A percentile compares a stretch with the other conserved stretches of the same genome.
Evolutionary conservation across 768 basidiomycete genomes (phyloP).

Genomic region (Sporobolomyces phaffii): DNA sequence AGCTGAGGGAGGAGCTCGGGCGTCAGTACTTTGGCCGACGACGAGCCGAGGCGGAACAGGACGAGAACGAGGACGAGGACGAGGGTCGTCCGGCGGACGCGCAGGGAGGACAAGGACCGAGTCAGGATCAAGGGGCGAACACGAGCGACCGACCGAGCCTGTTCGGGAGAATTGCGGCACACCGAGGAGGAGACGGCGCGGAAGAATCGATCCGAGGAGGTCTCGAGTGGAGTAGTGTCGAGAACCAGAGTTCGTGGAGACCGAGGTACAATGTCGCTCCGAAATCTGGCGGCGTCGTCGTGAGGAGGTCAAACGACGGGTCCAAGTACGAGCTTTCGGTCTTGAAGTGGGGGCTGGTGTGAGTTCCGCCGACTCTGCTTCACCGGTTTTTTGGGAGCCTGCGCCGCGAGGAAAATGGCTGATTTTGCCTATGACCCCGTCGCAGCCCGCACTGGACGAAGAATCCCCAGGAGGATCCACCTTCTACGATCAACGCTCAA

Average conservation of each 20-base stretch:
- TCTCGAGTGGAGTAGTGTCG: neutral
- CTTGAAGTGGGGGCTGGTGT: slow-evolving; percentile 9
- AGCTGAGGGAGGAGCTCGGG: neutral
- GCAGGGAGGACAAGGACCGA: too few species aligned
- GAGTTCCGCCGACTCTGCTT: neutral
- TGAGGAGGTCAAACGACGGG: neutral
- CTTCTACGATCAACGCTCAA: slow-evolving; percentile 86
- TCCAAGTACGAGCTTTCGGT: neutral
- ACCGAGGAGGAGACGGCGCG: neutral
- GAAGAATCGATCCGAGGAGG: neutral
- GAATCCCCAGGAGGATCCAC: slow-evolving; percentile 57
- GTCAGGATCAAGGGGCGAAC: neutral
- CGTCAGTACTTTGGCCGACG: slow-evolving; percentile 2
- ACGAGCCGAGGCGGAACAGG: neutral
- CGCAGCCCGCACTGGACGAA: slow-evolving; percentile 77
- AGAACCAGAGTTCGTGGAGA: neutral
- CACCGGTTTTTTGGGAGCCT: too few species aligned
- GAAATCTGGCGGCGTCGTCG: neutral
- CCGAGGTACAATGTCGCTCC: slow-evolving; percentile 7
- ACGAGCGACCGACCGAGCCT: neutral
- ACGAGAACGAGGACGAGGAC: neutral
- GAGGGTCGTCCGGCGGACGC: neutral
- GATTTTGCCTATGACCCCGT: too few species aligned
- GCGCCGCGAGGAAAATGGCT: too few species aligned
- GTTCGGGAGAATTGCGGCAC: neutral